Percentiles rank a stretch among this genome's conserved stretches.
phyloP scores from a whole-genome alignment of 2,329 filamentous ascomycete genomes.

The Pestalotiopsis sp. region DNA sequence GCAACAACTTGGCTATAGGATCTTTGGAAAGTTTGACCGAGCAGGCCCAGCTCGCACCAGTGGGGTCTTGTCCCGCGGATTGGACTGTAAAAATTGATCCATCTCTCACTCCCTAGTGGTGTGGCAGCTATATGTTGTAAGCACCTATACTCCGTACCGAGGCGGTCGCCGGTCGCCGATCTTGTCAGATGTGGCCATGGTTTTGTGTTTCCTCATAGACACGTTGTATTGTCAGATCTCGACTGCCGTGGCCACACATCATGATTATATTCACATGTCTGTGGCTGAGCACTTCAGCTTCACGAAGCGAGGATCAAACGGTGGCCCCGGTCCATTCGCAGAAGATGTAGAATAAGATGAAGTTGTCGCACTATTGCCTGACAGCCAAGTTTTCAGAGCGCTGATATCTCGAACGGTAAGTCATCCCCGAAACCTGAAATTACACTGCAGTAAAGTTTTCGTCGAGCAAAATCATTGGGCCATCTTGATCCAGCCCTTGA shows the following conservation, averaged over 20 bases:
- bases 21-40: not conserved
- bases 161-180: not conserved
- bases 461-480: not conserved
- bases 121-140: not conserved
- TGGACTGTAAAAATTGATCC: not conserved
- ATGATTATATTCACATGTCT: not conserved
- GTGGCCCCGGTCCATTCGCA: not conserved
- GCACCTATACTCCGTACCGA: not conserved
- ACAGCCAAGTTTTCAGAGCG: not conserved
- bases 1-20: not conserved
- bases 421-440: not conserved
- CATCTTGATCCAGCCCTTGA: not conserved
- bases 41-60: not conserved
- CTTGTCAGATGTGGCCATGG: not conserved
- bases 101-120: not conserved
- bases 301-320: not conserved
- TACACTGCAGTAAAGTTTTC: not conserved
- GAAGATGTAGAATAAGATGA: not conserved
- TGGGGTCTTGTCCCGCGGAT: not conserved
- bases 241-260: not conserved
- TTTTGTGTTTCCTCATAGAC: not conserved
- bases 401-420: not conserved
- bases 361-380: not conserved
- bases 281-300: not conserved
- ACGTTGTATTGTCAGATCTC: not conserved